Conservation (phyloP, 768 basidiomycete genomes). For the Boletales sp. region DNA sequence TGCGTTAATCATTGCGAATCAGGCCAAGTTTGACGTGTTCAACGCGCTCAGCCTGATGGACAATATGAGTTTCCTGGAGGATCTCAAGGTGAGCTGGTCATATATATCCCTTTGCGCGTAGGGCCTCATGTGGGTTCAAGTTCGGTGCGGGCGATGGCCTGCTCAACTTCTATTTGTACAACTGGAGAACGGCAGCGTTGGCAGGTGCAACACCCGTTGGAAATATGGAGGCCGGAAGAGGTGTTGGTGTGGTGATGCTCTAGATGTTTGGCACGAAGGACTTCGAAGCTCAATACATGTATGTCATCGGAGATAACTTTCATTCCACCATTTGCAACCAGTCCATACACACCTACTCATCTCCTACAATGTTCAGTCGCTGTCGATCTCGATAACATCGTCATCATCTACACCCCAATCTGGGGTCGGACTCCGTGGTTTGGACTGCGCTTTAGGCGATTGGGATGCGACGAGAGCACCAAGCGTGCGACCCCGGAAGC, state of each 20-base stretch:
- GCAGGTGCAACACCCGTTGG: slow-evolving; percentile 63
- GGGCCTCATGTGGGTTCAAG: slow-evolving; percentile 38
- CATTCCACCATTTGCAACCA: too few species aligned
- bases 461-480: slow-evolving; percentile 47
- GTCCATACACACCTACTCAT: slow-evolving; percentile 1
- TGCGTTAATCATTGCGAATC: slow-evolving; percentile 74
- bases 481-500: slow-evolving; percentile 35
- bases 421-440: slow-evolving; percentile 62
- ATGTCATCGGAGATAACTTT: too few species aligned
- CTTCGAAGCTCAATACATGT: not conserved
- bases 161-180: slow-evolving; percentile 91
- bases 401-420: slow-evolving; percentile 86
- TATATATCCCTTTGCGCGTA: not conserved
- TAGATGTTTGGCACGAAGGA: slow-evolving; percentile 30
- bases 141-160: slow-evolving; percentile 92
- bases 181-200: slow-evolving; percentile 83
- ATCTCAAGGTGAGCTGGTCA: slow-evolving; percentile 64
- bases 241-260: slow-evolving; percentile 93
- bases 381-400: slow-evolving; percentile 81
- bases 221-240: slow-evolving; percentile 58
- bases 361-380: slow-evolving; percentile 46
- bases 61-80: slow-evolving; percentile 75
- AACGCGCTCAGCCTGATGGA: slow-evolving; percentile 96
- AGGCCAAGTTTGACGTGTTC: slow-evolving; percentile 91
- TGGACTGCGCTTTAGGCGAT: slow-evolving; percentile 35